Evolutionary conservation across 495 filamentous ascomycete species (phyloP), one percentile per base, ranked within the genome.

Genomic region (Talaromyces borbonicus): DNA sequence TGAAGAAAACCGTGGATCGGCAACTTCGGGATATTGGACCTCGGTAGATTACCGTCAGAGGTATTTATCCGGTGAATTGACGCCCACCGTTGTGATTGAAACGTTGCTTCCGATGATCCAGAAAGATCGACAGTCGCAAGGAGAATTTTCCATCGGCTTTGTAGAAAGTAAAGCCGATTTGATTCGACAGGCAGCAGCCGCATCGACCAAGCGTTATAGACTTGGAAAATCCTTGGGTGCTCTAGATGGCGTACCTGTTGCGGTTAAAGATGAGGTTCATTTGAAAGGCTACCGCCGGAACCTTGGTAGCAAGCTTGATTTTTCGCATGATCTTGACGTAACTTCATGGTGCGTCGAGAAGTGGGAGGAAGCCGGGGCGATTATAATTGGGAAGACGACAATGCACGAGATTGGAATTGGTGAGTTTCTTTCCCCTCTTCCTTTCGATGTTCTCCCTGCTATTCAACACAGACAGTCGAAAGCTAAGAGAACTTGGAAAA

Each of bases 391-490:
- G 9, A 95, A 93, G 64, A 74, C 80, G 22, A 90, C 79, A 31
- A 95, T 96, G 90, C 89, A 96, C 62, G 90, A 97, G 65, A 60
- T 93, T 5, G 90, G 90, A 3, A 64, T 84, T 24, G 79, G 78
- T 79, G 56, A 54, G 68, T 61, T 12, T 18, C 23, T 9, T 14
- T n/a, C n/a, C n/a, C n/a, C n/a, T n/a, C n/a, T n/a, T n/a, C n/a
- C n/a, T n/a, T n/a, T n/a, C n/a, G n/a, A n/a, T n/a, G n/a, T n/a
- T n/a, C n/a, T n/a, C n/a, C n/a, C n/a, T n/a, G n/a, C n/a, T n/a
- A n/a, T n/a, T n/a, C n/a, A n/a, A n/a, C n/a, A n/a, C n/a, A n/a
- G n/a, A n/a, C n/a, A n/a, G n/a, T n/a, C n/a, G n/a, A n/a, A n/a
- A 29, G n/a, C 41, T 52, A 20, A 50, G 20, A 16, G 35, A 6